Evolutionary conservation across 495 filamentous ascomycete genomes (phyloP).

Genomic region (Chaetomium tenue): DNA sequence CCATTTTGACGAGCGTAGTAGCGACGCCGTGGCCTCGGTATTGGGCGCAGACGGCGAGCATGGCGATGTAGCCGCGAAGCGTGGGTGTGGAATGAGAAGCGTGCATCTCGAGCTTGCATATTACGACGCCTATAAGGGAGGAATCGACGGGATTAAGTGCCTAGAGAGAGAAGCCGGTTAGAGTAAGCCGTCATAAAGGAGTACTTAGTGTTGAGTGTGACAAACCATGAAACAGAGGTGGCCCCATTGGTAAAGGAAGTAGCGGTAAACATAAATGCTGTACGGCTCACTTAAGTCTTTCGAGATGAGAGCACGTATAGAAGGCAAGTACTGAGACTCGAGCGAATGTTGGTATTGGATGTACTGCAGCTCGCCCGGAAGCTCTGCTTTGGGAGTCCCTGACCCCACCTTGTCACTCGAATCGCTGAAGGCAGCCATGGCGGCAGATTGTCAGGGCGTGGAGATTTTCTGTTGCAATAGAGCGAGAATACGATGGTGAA

Average conservation of each 20-base stretch:
- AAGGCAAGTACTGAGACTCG: conserved; percentile 77
- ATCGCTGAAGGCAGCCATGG: not conserved
- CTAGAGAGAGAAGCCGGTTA: conserved; percentile 38
- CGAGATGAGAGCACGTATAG: conserved; percentile 90
- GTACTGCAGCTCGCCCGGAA: conserved; percentile 65
- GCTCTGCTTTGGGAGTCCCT: conserved; percentile 27
- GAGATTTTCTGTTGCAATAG: not conserved
- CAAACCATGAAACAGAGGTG: conserved; percentile 88
- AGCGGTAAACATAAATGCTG: conserved; percentile 98
- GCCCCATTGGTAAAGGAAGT: conserved; percentile 98
- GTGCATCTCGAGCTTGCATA: conserved; percentile 92
- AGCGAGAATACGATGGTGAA: not conserved
- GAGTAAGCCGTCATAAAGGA: not conserved
- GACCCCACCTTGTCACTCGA: conserved; percentile 23
- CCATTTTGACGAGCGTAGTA: conserved; percentile 81
- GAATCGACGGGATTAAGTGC: conserved; percentile 60
- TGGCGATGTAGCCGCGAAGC: conserved; percentile 93
- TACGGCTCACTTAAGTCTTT: conserved; percentile 98
- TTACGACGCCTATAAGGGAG: conserved; percentile 77
- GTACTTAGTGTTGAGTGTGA: not conserved
- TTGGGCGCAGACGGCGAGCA: conserved; percentile 81
- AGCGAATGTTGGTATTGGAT: conserved; percentile 76
- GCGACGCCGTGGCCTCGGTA: conserved; percentile 87
- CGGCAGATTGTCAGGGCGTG: not conserved
- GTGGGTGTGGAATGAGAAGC: conserved; percentile 66